Evolutionary conservation across 2,329 filamentous ascomycete genomes (phyloP), one percentile per base, ranked within the genome.

Genomic region (Phialophora verrucosa): DNA sequence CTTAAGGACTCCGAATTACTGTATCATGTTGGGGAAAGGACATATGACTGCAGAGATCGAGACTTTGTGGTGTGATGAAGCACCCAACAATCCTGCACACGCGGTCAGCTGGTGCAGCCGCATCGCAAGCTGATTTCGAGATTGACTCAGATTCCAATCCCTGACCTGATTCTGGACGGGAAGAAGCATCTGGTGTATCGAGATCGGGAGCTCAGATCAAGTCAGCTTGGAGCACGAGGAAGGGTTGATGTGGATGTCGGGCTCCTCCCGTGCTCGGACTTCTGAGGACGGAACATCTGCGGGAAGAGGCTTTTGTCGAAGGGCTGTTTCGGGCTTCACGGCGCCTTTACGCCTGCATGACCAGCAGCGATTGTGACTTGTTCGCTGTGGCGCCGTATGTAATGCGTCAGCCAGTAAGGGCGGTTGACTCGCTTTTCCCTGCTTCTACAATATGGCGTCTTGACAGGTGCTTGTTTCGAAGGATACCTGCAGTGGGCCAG

Each of bases 291-390:
- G 31, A 61, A 31, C 35, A 50, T 23, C 25, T 63, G 61, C 44
- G 27, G 31, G 23, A 51, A 51, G 47, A 61, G 49, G 44, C 31
- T 25, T 35, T 35, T 56, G 29, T 38, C 27, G 17, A 25, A 25
- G 29, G 32, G 32, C 58, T 4, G 50, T 25, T 53, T 51, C 44
- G 58, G 58, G 31, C 47, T 49, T 32, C 29, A 57, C 51, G 55
- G 56, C 65, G 49, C 57, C 27, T 50, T 47, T 56, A 29, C 56
- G 61, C 54, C 61, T 60, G 65, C 60, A 67, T 63, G 56, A 58
- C 25, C 32, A 23, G 20, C 64, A 57, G 35, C 38, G 20, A 50
- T 49, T 50, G n/a, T 31, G 57, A 50, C 38, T 59, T 50, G 57
- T 32, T 31, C 25, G 57, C 57, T 14, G 23, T 47, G 42, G 29